Evolutionary conservation across 1,284 basidiomycete species (phyloP), one percentile per base, ranked within the genome.

Genomic region (Apiotrichum domesticum): DNA sequence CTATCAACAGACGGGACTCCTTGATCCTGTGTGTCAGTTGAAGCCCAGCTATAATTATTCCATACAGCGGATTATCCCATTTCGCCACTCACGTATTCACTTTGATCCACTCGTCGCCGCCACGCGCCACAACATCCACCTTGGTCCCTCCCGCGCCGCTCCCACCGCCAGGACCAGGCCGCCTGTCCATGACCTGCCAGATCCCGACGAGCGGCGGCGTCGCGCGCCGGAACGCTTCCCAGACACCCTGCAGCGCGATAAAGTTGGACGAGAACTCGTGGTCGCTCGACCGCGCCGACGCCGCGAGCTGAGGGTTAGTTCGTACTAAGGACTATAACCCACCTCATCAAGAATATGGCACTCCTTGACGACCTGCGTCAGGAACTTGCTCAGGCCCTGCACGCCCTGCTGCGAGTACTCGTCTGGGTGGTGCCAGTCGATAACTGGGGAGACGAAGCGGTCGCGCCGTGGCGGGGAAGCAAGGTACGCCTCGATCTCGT

Each of bases 121-220:
- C 82, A 35, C 87, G 52, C 82, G 85, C 84, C 11, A 91, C 84
- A 5, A 92, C 80, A 67, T 93, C 90, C 0, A 92, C 84, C 54
- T 72, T 71, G 35, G 66, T 62, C 40, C 15, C 45, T 11, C 52
- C 50, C 6, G 40, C 52, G 6, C 40, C 35, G 34, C 35, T 10
- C 6, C 40, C 42, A 3, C 42, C 54, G 21, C 51, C 52, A 9
- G 48, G 39, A 4, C 57, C 63, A 2, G 52, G 42, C 1, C 56
- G 49, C 11, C 60, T 54, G 14, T 72, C 69, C 33, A 73, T 52
- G 3, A 63, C 45, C 52, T 70, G 71, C n/a, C 58, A 59, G 2
- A 75, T 66, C 6, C 57, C 58, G 4, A 63, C 51, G 0, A 73
- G 52, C 1, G 73, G 73, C 50, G 65, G 63, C 5, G 55, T 51